A percentile compares a stretch with the other conserved stretches of the same genome.
Evolutionary conservation across 2,329 filamentous ascomycete species (phyloP).

Genomic region (Fusarium hainanense): DNA sequence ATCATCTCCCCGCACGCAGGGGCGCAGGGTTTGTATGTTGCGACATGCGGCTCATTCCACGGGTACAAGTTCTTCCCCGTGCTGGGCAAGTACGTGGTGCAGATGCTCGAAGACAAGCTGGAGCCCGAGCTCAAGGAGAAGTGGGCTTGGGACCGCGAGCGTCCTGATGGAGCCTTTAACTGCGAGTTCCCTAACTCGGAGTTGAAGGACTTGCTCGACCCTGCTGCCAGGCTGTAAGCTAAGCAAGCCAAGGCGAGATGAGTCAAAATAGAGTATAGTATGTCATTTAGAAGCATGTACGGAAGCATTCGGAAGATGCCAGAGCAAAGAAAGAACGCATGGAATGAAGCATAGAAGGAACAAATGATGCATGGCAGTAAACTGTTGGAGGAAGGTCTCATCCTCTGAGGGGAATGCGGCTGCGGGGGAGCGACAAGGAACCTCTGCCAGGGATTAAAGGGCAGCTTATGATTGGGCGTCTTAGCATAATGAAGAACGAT

Average conservation of each 20-base stretch:
- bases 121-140: conserved; percentile 56
- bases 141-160: conserved; percentile 70
- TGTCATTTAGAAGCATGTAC: conserved; percentile 14
- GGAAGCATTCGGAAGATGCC: not conserved
- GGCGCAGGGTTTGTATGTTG: conserved; percentile 67
- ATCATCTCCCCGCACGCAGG: conserved; percentile 68
- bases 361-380: not conserved
- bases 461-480: conserved; percentile 16
- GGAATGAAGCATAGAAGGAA: conserved; percentile 7
- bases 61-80: conserved; percentile 75
- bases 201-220: conserved; percentile 62
- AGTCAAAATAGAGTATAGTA: not conserved
- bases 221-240: conserved; percentile 47
- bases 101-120: conserved; percentile 63
- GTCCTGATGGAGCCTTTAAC: conserved; percentile 63
- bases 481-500: conserved; percentile 25
- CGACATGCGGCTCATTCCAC: conserved; percentile 74
- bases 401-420: conserved; percentile 21
- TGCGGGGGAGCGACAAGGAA: conserved; percentile 12
- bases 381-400: conserved; percentile 9
- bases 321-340: not conserved
- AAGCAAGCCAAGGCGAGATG: not conserved
- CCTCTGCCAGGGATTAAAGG: conserved; percentile 8
- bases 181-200: conserved; percentile 68
- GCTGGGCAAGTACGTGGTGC: conserved; percentile 70